A percentile compares a stretch with the other conserved stretches of the same genome.
These are phyloP conservation scores for Neurospora intermedia DNA, from an alignment of 495 filamentous ascomycete genomes.

Conservation along the genomic window DNA sequence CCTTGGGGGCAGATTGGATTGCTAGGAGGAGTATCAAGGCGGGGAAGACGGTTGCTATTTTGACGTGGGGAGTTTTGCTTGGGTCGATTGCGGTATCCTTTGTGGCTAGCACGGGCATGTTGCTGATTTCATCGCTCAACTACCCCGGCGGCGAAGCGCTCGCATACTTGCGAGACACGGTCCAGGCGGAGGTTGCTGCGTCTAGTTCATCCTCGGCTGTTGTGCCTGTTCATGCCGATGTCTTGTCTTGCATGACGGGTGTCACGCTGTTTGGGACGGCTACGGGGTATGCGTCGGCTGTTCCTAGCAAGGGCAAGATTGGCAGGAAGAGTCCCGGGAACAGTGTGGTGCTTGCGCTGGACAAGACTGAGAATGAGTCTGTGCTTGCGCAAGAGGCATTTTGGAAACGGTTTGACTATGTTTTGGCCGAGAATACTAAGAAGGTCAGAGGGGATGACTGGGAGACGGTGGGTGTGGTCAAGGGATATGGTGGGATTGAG, in stretches of 20 bases:
- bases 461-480: constrained; percentile 57
- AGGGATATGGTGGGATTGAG: constrained; percentile 61
- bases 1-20: constrained; percentile 62
- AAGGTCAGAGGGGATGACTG: constrained; percentile 49
- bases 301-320: neutral
- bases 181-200: constrained; percentile 26
- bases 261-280: constrained; percentile 67
- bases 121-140: constrained; percentile 66
- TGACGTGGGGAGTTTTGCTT: constrained; percentile 45
- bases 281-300: constrained; percentile 6
- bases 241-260: constrained; percentile 86
- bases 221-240: constrained; percentile 63
- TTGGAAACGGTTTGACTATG: constrained; percentile 77
- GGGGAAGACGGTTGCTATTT: constrained; percentile 28
- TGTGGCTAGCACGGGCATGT: constrained; percentile 47
- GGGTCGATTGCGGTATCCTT: constrained; percentile 50
- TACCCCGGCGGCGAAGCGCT: constrained; percentile 79
- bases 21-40: constrained; percentile 57
- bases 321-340: neutral
- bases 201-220: constrained; percentile 14
- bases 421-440: constrained; percentile 57
- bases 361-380: constrained; percentile 53
- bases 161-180: constrained; percentile 40
- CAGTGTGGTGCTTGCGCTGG: constrained; percentile 29
- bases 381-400: constrained; percentile 52